Percentiles rank a stretch among this genome's conserved stretches.
phyloP scores from a whole-genome alignment of 192 early-diverging fungal species.

The Backusella macrospora region DNA sequence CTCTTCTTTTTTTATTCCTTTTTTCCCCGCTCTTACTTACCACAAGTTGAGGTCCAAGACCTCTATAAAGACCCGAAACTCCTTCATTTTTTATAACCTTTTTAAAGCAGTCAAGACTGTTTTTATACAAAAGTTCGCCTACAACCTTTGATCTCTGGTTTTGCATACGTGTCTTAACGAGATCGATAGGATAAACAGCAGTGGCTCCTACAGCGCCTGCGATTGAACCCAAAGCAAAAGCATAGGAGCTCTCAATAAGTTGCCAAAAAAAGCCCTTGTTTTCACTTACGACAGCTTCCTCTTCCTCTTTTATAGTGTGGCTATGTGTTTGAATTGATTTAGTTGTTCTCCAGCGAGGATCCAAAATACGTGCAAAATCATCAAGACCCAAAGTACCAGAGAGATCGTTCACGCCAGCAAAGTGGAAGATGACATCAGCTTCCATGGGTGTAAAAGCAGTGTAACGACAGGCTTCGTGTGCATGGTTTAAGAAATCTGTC shows the following conservation, averaged over 20 bases:
- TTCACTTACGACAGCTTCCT: not conserved
- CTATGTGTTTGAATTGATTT: slow-evolving; percentile 17
- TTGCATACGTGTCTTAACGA: slow-evolving; percentile 99
- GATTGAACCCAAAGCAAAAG: slow-evolving; percentile 81
- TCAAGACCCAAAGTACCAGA: slow-evolving; percentile 48
- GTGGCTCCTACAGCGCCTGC: slow-evolving; percentile 94
- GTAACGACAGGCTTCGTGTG: slow-evolving; percentile 58
- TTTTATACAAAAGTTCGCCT: slow-evolving; percentile 92
- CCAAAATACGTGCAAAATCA: slow-evolving; percentile 57
- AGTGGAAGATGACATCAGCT: slow-evolving; percentile 71
- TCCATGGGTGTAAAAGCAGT: slow-evolving; percentile 73
- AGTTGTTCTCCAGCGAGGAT: slow-evolving; percentile 53
- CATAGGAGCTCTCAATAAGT: slow-evolving; percentile 40
- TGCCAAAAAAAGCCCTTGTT: slow-evolving; percentile 35
- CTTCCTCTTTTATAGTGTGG: slow-evolving; percentile 11
- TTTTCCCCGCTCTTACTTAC: slow-evolving; percentile 52
- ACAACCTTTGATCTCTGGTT: slow-evolving; percentile 92
- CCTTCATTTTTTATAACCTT: slow-evolving; percentile 95
- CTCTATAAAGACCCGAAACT: slow-evolving; percentile 86
- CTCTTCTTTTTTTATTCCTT: not conserved
- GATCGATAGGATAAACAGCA: slow-evolving; percentile 95
- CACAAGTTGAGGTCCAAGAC: slow-evolving; percentile 90
- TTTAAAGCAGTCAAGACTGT: slow-evolving; percentile 94
- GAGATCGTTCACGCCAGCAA: slow-evolving; percentile 58
- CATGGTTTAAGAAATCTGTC: slow-evolving; percentile 61